Evolutionary conservation across 805 yeast genomes (phyloP).

Genomic region (Zygosaccharomyces gambellarensis): DNA sequence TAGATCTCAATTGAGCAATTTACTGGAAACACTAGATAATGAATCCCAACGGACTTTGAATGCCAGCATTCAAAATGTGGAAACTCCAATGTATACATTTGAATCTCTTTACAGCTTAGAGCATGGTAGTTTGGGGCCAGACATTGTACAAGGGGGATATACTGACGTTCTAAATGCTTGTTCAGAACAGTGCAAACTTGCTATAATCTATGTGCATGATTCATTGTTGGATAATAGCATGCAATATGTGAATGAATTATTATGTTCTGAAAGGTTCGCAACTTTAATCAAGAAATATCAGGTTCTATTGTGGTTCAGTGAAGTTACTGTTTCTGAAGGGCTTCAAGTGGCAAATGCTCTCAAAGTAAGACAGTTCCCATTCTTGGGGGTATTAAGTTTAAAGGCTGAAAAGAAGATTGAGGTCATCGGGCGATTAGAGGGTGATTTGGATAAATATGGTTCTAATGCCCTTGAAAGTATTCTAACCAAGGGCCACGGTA

Average conservation of each 20-base stretch:
- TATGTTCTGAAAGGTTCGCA: slow-evolving; percentile 49
- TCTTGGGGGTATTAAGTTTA: slow-evolving; percentile 68
- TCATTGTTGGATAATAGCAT: slow-evolving; percentile 61
- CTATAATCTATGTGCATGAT: slow-evolving; percentile 69
- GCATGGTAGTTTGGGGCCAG: slow-evolving; percentile 17
- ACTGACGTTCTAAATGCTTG: slow-evolving; percentile 71
- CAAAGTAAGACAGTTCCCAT: slow-evolving; percentile 72
- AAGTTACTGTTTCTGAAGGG: slow-evolving; percentile 74
- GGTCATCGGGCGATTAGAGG: slow-evolving; percentile 31
- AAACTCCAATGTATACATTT: slow-evolving; percentile 17
- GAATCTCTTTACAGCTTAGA: slow-evolving; percentile 27
- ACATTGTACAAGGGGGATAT: slow-evolving; percentile 60
- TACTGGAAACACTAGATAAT: slow-evolving; percentile 17
- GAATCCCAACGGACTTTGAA: slow-evolving; percentile 11
- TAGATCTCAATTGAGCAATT: slow-evolving; percentile 8
- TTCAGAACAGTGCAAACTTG: slow-evolving; percentile 63
- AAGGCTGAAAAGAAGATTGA: slow-evolving; percentile 42
- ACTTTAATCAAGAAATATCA: slow-evolving; percentile 46
- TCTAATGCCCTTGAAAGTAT: slow-evolving; percentile 18
- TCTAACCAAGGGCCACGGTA: slow-evolving; percentile 26
- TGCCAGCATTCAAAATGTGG: slow-evolving; percentile 6
- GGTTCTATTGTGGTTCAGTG: slow-evolving; percentile 81
- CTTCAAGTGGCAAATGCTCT: slow-evolving; percentile 75
- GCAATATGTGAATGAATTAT: slow-evolving; percentile 48
- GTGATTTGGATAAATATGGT: slow-evolving; percentile 17